A percentile compares a stretch with the other conserved stretches of the same genome.
Evolutionary conservation across 306 rosid species (phyloP).

Genomic region (Trifolium repens): DNA sequence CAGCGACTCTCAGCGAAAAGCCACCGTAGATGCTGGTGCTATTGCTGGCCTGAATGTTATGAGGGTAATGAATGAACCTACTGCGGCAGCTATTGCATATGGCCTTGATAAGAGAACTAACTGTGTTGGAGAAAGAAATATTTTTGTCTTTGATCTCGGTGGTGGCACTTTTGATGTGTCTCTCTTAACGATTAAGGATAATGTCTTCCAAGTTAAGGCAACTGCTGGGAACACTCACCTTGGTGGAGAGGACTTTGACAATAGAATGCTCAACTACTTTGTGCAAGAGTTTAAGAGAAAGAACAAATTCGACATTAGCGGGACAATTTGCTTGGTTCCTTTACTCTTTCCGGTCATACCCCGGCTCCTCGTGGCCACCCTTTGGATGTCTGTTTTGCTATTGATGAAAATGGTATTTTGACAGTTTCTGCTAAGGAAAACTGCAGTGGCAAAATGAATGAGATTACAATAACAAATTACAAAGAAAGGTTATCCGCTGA

Average conservation of each 20-base stretch:
- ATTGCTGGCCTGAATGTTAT: constrained; percentile 4
- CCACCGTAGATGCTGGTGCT: neutral
- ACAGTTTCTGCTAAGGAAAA: neutral
- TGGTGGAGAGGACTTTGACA: constrained; percentile 4
- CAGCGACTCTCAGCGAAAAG: neutral
- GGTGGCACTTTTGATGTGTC: constrained; percentile 12
- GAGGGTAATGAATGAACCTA: neutral
- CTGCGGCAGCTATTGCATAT: neutral
- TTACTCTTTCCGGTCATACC: constrained; percentile 39
- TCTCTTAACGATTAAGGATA: neutral
- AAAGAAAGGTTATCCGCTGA: constrained; percentile 46
- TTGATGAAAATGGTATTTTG: constrained; percentile 12
- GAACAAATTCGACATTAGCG: neutral
- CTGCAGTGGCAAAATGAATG: neutral
- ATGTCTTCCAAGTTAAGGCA: neutral
- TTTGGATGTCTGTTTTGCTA: constrained; percentile 40
- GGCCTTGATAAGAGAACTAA: neutral
- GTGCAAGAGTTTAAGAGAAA: neutral
- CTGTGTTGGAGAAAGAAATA: neutral
- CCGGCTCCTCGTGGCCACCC: constrained; percentile 49
- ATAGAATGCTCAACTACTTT: neutral
- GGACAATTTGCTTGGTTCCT: constrained; percentile 51
- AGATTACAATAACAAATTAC: constrained; percentile 2
- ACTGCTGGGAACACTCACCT: constrained; percentile 12
- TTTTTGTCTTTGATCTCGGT: constrained; percentile 11